A percentile compares a stretch with the other conserved stretches of the same genome.
These are phyloP conservation scores for Diutina rugosa DNA, from an alignment of 1,139 yeast species.

Conservation along the genomic window DNA sequence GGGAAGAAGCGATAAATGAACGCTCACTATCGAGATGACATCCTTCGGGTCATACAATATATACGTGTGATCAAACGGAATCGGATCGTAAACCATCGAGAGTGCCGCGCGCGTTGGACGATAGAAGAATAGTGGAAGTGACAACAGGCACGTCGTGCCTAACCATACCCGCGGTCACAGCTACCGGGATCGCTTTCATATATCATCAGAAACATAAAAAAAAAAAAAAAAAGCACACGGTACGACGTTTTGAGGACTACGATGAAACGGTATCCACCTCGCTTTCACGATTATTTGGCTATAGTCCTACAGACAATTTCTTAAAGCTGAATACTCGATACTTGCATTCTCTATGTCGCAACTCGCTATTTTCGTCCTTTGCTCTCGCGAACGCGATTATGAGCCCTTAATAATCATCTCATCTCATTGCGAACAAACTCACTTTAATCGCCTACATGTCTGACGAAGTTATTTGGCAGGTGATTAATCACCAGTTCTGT, in stretches of 20 bases:
- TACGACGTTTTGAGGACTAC: no score
- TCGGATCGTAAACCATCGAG: constrained; percentile 10
- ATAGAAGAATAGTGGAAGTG: neutral
- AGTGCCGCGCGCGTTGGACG: neutral
- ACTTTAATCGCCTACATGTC: constrained; percentile 14
- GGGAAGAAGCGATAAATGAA: constrained; percentile 73
- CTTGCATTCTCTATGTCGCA: no score
- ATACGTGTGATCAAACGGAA: constrained; percentile 61
- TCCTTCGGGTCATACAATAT: constrained; percentile 68
- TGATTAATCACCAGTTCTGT: constrained; percentile 80
- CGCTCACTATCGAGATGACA: constrained; percentile 44
- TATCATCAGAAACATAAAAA: no score
- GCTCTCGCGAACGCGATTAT: neutral
- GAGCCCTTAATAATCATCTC: neutral
- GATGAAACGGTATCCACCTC: no score
- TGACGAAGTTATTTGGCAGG: constrained; percentile 77
- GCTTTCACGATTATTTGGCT: no score
- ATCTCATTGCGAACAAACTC: neutral
- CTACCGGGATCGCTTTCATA: no score
- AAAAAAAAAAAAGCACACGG: no score
- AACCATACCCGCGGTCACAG: no score
- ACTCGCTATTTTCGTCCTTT: no score
- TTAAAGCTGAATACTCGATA: no score
- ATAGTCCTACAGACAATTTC: no score
- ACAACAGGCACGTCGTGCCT: no score